Percentiles rank a stretch among this genome's conserved stretches.
Conservation (phyloP, 495 filamentous ascomycete genomes). For the Penicillium longicatenatum region DNA sequence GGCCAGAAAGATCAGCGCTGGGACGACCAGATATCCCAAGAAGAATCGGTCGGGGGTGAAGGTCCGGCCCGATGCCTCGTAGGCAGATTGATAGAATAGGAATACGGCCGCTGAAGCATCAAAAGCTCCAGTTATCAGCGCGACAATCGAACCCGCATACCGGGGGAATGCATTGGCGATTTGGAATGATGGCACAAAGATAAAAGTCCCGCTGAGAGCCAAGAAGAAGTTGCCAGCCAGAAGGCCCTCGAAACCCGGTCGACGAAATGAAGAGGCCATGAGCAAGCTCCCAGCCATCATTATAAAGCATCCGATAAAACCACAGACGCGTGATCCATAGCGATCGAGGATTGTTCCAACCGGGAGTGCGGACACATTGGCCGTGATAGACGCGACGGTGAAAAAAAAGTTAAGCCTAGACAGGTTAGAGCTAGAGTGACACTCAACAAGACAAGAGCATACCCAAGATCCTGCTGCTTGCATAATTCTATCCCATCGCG, state of each 20-base stretch:
- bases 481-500: conserved; percentile 54
- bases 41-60: conserved; percentile 67
- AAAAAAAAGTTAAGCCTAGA: conserved; percentile 68
- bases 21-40: conserved; percentile 61
- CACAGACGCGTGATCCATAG: conserved; percentile 64
- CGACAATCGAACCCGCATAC: conserved; percentile 66
- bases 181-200: conserved; percentile 72
- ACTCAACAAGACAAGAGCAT: conserved; percentile 4
- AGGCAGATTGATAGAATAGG: conserved; percentile 62
- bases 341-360: conserved; percentile 69
- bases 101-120: conserved; percentile 71
- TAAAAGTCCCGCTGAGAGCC: conserved; percentile 66
- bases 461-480: conserved; percentile 66
- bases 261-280: conserved; percentile 57
- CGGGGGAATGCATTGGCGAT: conserved; percentile 71
- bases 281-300: conserved; percentile 59
- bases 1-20: conserved; percentile 54
- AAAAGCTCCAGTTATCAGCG: conserved; percentile 70
- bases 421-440: conserved; percentile 8
- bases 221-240: conserved; percentile 65
- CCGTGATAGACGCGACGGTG: conserved; percentile 85
- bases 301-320: conserved; percentile 54
- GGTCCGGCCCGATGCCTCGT: conserved; percentile 47
- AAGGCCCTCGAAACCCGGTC: conserved; percentile 61
- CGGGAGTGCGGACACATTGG: conserved; percentile 78